Percentiles rank a stretch among this genome's conserved stretches.
Evolutionary conservation across 2,329 filamentous ascomycete genomes (phyloP).

Genomic region (Xylariales sp.): DNA sequence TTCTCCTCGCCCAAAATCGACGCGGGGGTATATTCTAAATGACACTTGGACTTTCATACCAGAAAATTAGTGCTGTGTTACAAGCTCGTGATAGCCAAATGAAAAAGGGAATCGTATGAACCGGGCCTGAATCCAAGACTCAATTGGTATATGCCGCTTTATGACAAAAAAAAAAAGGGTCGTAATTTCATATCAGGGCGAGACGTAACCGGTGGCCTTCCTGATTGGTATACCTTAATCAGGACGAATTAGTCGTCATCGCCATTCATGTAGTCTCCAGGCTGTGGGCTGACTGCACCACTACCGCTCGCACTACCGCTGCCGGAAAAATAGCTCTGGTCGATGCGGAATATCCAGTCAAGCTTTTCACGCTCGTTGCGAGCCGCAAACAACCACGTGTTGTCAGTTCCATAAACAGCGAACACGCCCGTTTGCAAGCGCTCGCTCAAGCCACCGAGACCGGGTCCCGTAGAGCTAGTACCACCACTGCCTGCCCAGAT

Average conservation of each 20-base stretch:
- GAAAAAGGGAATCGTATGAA: slow-evolving; percentile 1
- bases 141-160: neutral
- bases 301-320: slow-evolving; percentile 37
- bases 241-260: slow-evolving; percentile 11
- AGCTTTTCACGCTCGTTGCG: slow-evolving; percentile 87
- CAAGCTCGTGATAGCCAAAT: slow-evolving; percentile 7
- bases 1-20: too few species aligned
- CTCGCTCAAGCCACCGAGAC: slow-evolving; percentile 51
- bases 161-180: neutral
- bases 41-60: neutral
- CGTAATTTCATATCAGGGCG: slow-evolving; percentile 4
- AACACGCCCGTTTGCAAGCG: slow-evolving; percentile 71
- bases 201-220: neutral
- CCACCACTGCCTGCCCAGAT: slow-evolving; percentile 49
- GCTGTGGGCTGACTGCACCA: slow-evolving; percentile 33
- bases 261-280: slow-evolving; percentile 17
- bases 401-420: slow-evolving; percentile 89
- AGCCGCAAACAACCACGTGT: slow-evolving; percentile 91
- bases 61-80: slow-evolving; percentile 3
- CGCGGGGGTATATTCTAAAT: slow-evolving; percentile 10
- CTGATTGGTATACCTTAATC: neutral
- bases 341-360: slow-evolving; percentile 94
- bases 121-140: neutral
- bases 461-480: slow-evolving; percentile 26
- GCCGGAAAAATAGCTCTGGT: slow-evolving; percentile 64